phyloP scores from a whole-genome alignment of 2,329 filamentous ascomycete genomes.

The Colletotrichum liaoningense region DNA sequence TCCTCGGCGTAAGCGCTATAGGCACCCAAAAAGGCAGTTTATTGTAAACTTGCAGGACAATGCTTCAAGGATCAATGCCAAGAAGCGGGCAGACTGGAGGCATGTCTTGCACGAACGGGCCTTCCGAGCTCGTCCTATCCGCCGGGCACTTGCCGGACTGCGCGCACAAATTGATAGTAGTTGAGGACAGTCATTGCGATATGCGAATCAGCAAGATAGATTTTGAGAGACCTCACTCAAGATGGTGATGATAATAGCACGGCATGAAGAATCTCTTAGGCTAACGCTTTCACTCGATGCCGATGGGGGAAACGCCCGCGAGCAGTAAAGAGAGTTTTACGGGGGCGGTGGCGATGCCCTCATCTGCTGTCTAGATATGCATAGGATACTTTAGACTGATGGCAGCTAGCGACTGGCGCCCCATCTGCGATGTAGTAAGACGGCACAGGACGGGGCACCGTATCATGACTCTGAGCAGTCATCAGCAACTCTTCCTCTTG shows the following conservation, averaged over 20 bases:
- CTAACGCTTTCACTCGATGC: neutral
- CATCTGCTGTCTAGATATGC: neutral
- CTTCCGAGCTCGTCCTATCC: neutral
- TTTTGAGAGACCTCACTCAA: neutral
- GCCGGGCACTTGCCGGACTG: neutral
- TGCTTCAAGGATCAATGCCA: neutral
- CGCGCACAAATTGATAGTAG: neutral
- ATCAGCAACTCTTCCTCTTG: neutral
- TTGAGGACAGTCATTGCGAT: neutral
- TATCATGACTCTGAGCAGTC: neutral
- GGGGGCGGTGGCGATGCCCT: too few species aligned
- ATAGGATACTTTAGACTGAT: neutral
- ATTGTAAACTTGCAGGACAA: neutral
- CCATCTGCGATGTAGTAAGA: neutral
- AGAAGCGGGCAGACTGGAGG: neutral
- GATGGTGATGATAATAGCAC: neutral
- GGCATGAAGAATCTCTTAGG: neutral
- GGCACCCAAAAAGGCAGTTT: neutral
- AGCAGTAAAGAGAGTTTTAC: too few species aligned
- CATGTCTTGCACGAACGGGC: neutral
- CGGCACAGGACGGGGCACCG: neutral
- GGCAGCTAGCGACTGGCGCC: neutral
- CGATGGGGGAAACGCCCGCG: too few species aligned
- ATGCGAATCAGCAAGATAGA: neutral
- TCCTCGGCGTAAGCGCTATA: conserved; percentile 23